Conservation (phyloP, 2,329 filamentous ascomycete genomes). For the Emmonsiellopsis sp. region DNA sequence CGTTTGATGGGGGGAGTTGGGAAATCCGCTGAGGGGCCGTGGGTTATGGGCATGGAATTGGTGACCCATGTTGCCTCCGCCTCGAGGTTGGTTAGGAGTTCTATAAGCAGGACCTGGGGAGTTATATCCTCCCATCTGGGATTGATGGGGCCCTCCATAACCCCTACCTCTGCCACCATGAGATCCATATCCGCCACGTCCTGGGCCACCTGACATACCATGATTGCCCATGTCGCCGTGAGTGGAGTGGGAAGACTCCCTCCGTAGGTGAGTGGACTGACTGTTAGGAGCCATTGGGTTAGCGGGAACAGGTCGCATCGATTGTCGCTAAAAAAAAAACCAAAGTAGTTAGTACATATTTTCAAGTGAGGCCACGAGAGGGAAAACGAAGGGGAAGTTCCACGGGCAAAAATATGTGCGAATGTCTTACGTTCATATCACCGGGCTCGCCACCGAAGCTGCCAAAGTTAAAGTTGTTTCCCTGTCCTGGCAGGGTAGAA, state of each 20-base stretch:
- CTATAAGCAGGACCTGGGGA: constrained; percentile 48
- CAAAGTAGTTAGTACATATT: background rate
- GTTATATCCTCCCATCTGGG: constrained; percentile 31
- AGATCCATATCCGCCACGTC: constrained; percentile 44
- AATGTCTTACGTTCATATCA: constrained; percentile 58
- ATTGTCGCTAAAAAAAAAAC: constrained; percentile 13
- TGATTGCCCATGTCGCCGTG: constrained; percentile 63
- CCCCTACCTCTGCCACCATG: constrained; percentile 49
- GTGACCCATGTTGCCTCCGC: constrained; percentile 42
- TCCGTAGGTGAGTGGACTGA: constrained; percentile 69
- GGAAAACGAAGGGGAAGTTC: no score
- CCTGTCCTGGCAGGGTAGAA: constrained; percentile 60
- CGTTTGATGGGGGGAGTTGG: constrained; percentile 57
- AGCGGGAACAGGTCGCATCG: constrained; percentile 49
- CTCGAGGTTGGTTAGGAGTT: constrained; percentile 41
- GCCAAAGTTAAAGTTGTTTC: constrained; percentile 68
- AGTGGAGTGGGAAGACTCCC: constrained; percentile 75
- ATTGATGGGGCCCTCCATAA: constrained; percentile 46
- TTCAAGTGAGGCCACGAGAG: background rate
- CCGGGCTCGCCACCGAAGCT: constrained; percentile 62
- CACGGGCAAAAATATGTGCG: constrained; percentile 7
- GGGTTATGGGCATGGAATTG: constrained; percentile 39
- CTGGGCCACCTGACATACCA: constrained; percentile 41
- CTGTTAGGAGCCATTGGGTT: constrained; percentile 51
- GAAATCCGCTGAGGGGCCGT: constrained; percentile 38